phyloP scores from a whole-genome alignment of 345 rosid genomes.

The Pistacia vera region DNA sequence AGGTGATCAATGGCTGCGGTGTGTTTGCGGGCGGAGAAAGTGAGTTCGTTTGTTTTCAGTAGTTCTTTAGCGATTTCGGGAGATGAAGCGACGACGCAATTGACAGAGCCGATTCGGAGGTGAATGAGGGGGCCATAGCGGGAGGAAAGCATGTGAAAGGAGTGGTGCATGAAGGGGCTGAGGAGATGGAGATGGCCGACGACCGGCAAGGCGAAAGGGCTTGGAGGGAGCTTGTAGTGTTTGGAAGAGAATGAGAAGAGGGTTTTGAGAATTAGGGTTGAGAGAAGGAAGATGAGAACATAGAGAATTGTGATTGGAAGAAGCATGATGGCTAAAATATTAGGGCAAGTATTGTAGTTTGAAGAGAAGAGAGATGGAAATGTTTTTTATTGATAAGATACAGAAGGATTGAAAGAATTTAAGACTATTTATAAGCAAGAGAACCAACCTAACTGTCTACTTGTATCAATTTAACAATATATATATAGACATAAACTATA shows the following conservation, averaged over 20 bases:
- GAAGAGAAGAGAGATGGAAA: too few relatives aligned
- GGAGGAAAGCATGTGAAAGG: constrained; percentile 27
- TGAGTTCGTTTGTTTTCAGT: constrained; percentile 38
- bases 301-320: neutral
- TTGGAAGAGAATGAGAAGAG: neutral
- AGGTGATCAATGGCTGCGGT: constrained; percentile 40
- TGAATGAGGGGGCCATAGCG: constrained; percentile 35
- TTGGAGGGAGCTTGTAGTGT: constrained; percentile 31
- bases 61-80: constrained; percentile 40
- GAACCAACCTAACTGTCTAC: too few relatives aligned
- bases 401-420: too few relatives aligned
- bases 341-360: too few relatives aligned
- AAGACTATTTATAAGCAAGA: too few relatives aligned
- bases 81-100: constrained; percentile 37
- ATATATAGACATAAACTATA: too few relatives aligned
- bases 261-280: neutral
- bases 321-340: too few relatives aligned
- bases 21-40: constrained; percentile 35
- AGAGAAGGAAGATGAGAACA: neutral
- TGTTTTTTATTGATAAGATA: too few relatives aligned
- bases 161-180: constrained; percentile 36
- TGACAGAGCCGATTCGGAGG: constrained; percentile 40
- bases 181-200: constrained; percentile 55
- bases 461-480: too few relatives aligned
- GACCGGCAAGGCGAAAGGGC: constrained; percentile 40